A percentile compares a stretch with the other conserved stretches of the same genome.
phyloP scores from a whole-genome alignment of 1,284 basidiomycete genomes.

The Rhodotorula sp. region DNA sequence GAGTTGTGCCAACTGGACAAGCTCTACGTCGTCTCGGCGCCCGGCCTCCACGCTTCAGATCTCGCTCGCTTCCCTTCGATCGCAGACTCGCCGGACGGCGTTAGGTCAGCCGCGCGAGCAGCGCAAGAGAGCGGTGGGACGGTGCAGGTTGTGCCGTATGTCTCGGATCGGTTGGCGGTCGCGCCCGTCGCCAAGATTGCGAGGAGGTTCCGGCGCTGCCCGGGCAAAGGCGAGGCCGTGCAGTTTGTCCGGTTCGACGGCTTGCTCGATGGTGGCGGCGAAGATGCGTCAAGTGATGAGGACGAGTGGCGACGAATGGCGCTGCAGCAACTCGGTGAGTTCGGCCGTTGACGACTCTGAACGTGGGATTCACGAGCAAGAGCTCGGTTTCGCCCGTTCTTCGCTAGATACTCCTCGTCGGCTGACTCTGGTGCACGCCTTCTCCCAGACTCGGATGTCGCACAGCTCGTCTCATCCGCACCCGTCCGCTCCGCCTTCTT shows the following conservation, averaged over 20 bases:
- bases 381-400: too few species aligned
- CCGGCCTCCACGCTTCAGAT: constrained; percentile 36
- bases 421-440: too few species aligned
- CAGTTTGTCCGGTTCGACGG: constrained; percentile 15
- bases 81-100: not conserved
- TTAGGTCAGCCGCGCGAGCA: constrained; percentile 3
- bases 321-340: not conserved
- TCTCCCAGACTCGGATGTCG: not conserved
- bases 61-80: constrained; percentile 27
- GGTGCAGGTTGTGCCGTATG: constrained; percentile 10
- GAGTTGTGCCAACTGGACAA: constrained; percentile 30
- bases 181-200: constrained; percentile 10
- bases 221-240: constrained; percentile 4
- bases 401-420: too few species aligned
- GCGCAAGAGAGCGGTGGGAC: not conserved
- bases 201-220: constrained; percentile 7
- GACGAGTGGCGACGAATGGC: not conserved
- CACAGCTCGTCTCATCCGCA: not conserved
- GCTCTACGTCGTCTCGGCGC: constrained; percentile 32
- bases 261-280: constrained; percentile 1
- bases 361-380: too few species aligned
- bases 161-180: not conserved
- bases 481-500: constrained; percentile 16
- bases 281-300: not conserved
- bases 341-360: too few species aligned